phyloP scores from a whole-genome alignment of 129 eudicot species.

The Heracleum sosnowskyi region DNA sequence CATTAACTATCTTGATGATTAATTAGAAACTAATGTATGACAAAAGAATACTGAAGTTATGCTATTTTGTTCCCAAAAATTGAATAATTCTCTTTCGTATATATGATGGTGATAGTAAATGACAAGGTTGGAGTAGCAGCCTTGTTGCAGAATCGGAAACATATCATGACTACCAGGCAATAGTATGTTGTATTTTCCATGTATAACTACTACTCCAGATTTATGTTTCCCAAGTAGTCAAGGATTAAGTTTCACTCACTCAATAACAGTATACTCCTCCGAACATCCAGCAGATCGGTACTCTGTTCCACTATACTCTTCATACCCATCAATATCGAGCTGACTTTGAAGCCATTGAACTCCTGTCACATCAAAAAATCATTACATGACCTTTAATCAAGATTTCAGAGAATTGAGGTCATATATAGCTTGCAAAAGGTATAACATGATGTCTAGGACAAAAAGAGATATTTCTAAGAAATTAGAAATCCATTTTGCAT shows the following conservation, averaged over 20 bases:
- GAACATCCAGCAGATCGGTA: conserved; percentile 90
- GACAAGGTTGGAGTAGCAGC: too few species aligned
- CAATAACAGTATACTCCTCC: conserved; percentile 70
- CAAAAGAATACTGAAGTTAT: too few species aligned
- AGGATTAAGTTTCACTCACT: conserved; percentile 44
- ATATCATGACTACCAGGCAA: too few species aligned
- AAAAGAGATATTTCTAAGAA: background rate
- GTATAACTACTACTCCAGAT: background rate
- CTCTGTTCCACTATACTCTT: conserved; percentile 82
- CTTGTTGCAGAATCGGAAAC: too few species aligned
- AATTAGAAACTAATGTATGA: too few species aligned
- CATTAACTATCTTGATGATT: too few species aligned
- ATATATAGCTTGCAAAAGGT: background rate
- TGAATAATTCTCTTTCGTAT: too few species aligned
- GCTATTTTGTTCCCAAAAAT: too few species aligned
- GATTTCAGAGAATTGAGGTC: background rate
- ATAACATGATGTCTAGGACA: background rate
- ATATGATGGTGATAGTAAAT: too few species aligned
- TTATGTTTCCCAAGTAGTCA: background rate
- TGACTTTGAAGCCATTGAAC: conserved; percentile 97
- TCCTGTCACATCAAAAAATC: conserved; percentile 34
- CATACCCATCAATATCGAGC: conserved; percentile 78
- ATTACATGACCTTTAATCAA: background rate
- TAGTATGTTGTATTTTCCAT: background rate
- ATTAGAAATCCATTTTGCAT: background rate